Evolutionary conservation across 345 rosid genomes (phyloP).

Genomic region (Adansonia digitata): DNA sequence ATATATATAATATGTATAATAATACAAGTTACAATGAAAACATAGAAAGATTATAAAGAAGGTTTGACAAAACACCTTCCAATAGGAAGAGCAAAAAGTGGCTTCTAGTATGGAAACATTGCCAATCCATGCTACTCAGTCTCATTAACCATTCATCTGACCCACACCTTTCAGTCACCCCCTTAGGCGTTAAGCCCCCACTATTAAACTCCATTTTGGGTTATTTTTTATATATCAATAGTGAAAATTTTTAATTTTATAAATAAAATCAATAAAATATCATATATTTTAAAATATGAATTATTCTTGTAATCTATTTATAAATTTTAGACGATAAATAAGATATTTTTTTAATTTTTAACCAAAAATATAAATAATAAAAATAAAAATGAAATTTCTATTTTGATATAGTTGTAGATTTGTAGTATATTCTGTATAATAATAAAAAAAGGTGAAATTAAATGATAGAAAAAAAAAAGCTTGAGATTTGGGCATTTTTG

Average conservation of each 20-base stretch:
- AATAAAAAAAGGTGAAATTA: not conserved
- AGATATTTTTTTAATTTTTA: too few species aligned
- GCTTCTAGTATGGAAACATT: slow-evolving; percentile 51
- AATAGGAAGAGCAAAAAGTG: slow-evolving; percentile 30
- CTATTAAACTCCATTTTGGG: not conserved
- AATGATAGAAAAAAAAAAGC: not conserved
- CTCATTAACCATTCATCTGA: slow-evolving; percentile 3
- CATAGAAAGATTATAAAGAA: not conserved
- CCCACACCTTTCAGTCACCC: not conserved
- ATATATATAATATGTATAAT: too few species aligned
- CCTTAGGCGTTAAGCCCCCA: not conserved
- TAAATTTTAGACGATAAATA: too few species aligned
- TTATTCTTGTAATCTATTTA: too few species aligned
- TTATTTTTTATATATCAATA: too few species aligned
- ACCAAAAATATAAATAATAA: not conserved
- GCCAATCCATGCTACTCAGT: not conserved
- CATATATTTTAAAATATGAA: too few species aligned
- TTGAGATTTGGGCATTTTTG: not conserved
- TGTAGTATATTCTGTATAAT: not conserved
- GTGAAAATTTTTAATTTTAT: too few species aligned
- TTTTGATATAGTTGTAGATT: not conserved
- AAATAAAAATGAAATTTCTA: not conserved
- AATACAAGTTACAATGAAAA: not conserved
- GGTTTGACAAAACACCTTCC: slow-evolving; percentile 53
- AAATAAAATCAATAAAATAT: too few species aligned